Evolutionary conservation across 192 early-diverging fungal genomes (phyloP).

Genomic region (Coemansia sp.): DNA sequence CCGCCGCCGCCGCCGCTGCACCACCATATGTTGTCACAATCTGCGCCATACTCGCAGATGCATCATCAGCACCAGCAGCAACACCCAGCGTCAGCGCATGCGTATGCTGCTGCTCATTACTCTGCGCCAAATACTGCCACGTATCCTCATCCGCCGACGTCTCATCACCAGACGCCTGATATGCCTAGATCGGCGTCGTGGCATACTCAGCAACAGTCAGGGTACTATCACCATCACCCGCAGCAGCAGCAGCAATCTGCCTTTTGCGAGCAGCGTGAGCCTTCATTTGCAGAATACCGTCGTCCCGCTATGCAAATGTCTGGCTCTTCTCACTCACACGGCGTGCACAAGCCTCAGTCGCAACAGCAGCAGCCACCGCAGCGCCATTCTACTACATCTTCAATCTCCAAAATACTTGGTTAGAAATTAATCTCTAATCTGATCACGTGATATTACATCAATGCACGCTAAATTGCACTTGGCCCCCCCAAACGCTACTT

Average conservation of each 20-base stretch:
- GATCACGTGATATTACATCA: background rate
- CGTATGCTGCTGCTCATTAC: background rate
- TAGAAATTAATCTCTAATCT: constrained; percentile 8
- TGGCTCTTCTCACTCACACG: background rate
- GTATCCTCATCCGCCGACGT: background rate
- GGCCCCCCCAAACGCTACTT: background rate
- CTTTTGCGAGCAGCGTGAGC: background rate
- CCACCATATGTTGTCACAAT: constrained; percentile 3
- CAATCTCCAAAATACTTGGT: constrained; percentile 45
- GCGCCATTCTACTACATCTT: constrained; percentile 8
- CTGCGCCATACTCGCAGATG: background rate
- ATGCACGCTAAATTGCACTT: background rate
- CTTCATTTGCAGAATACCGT: constrained; percentile 8
- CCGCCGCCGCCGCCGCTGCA: constrained; percentile 5
- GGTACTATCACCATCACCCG: background rate
- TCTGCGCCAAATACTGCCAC: constrained; percentile 10
- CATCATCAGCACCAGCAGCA: background rate
- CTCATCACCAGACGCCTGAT: background rate
- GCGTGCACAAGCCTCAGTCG: constrained; percentile 7
- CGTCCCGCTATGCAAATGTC: constrained; percentile 3
- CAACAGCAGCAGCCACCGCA: constrained; percentile 18
- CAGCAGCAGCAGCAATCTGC: constrained; percentile 25
- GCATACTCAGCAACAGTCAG: background rate
- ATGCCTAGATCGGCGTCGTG: constrained; percentile 12
- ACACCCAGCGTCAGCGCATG: background rate